Evolutionary conservation across 1,139 yeast species (phyloP), one percentile per base, ranked within the genome.

Genomic region (Magnusiomyces ingens): DNA sequence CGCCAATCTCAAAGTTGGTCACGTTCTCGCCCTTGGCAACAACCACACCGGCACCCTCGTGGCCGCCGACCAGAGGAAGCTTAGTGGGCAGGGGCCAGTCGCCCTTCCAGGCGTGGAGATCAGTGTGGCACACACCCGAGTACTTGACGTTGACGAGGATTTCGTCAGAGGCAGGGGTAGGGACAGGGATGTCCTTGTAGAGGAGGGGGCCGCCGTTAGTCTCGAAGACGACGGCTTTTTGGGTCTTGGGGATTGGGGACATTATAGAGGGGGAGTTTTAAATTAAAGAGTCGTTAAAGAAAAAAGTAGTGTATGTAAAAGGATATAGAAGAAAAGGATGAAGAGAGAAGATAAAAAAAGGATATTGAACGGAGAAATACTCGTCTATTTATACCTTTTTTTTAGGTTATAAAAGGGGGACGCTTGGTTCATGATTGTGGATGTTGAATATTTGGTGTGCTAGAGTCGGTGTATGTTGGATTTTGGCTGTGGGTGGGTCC

Each of bases 41-140:
- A 59, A 85, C 93, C 41, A 80, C 80, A 71, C 94, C 94, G 41
- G 91, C 90, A 73, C 93, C 93, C 72, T 85, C 94, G 75, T 85
- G 94, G 65, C 94, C 94, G 59, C 89, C 90, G 52, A 84, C 87
- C 61, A 82, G 72, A 21, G 89, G 89, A 59, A 80, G 74, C 70
- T 83, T 83, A 60, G 82, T 78, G 53, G 72, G 73, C 62, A 81
- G 69, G 55, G 85, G 85, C 85, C 85, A 82, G 70, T 82, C 88
- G 60, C 85, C 86, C 67, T 81, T 78, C 84, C 84, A 81, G 59
- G 85, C 85, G 70, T 82, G 87, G 67, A 82, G 75, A 64, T 81
- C 86, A 46, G 84, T 80, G 71, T 80, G 86, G 68, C 85, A 81
- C 49, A 81, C 85, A 65, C 85, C 85, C 26, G 85, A 78, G 72